These are phyloP conservation scores for Pseudopediastrum boryanum DNA, from an alignment of 139 green algal genomes.

Conservation along the genomic window DNA sequence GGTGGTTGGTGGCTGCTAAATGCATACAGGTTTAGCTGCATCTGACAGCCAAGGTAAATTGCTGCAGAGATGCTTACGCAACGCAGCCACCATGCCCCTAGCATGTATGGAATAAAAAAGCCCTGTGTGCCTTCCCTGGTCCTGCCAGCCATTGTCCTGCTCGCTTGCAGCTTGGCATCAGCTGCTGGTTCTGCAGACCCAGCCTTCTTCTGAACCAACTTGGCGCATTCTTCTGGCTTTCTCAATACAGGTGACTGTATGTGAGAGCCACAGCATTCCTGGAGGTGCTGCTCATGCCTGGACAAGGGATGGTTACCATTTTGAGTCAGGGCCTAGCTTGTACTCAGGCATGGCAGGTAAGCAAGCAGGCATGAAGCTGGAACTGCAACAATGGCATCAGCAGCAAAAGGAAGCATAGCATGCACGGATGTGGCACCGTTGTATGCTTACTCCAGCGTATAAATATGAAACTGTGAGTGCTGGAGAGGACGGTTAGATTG, in stretches of 20 bases:
- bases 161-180: background rate
- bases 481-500: background rate
- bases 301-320: slow-evolving; percentile 79
- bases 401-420: background rate
- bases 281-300: slow-evolving; percentile 91
- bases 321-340: slow-evolving; percentile 87
- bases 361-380: background rate
- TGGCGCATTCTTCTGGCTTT: background rate
- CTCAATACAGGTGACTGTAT: slow-evolving; percentile 67
- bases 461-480: background rate
- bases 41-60: too few species aligned
- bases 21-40: too few species aligned
- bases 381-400: too few species aligned
- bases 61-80: background rate
- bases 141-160: background rate
- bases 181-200: background rate
- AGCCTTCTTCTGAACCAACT: background rate
- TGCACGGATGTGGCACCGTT: background rate
- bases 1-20: too few species aligned
- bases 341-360: slow-evolving; percentile 35
- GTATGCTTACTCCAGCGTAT: background rate
- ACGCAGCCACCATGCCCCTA: background rate
- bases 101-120: background rate
- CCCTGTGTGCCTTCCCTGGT: too few species aligned
- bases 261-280: slow-evolving; percentile 81